Base-by-base conservation (phyloP, 2,329 filamentous ascomycete species). In the Phyllachora maydis region DNA sequence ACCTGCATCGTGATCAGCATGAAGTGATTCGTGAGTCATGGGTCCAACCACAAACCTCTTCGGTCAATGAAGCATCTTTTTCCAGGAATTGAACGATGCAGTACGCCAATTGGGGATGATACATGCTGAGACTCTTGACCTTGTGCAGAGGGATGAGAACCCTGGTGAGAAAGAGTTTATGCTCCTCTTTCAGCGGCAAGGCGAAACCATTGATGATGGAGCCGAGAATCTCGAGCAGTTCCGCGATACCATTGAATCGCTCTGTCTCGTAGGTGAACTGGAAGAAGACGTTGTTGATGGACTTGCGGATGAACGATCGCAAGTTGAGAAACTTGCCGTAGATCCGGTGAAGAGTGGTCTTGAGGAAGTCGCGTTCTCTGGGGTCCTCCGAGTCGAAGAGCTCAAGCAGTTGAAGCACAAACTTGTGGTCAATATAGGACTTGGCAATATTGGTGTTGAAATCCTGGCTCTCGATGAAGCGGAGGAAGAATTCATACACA, bases 391-490 rank as follows among this genome's bases (percentile, higher is more conserved):
- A 98, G 46, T 98, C 88, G 46, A 98, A 98, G 12, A 98, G 59
- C 48, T 98, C 88, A n/a, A 98, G 65, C 30, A 98, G 61, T 56
- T 90, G 82, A 30, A 98, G 65, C 21, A 98, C 88, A 43, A 98
- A 98, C 46, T 79, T 78, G 49, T 98, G 88, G 43, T 98, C 88
- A 46, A 98, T 98, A 49, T 92, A 93, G 31, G 83, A 77, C 55
- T 98, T 98, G 36, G 88, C 88, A 40, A 93, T 93, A 51, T 98
- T 98, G 36, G 88, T 98, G 57, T 95, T 98, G 63, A 98, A 98
- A 49, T 98, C 88, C 47, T 93, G 88, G 50, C 88, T 95, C 50
- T 98, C 88, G 37, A 98, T 98, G 52, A 98, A 98, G 29, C 88
- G 68, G 31, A 98, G 59, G 59, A 98, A 98, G 59, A 98, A 98